Evolutionary conservation across 164 flowering plant species (phyloP).

Genomic region (Stephania cephalantha): DNA sequence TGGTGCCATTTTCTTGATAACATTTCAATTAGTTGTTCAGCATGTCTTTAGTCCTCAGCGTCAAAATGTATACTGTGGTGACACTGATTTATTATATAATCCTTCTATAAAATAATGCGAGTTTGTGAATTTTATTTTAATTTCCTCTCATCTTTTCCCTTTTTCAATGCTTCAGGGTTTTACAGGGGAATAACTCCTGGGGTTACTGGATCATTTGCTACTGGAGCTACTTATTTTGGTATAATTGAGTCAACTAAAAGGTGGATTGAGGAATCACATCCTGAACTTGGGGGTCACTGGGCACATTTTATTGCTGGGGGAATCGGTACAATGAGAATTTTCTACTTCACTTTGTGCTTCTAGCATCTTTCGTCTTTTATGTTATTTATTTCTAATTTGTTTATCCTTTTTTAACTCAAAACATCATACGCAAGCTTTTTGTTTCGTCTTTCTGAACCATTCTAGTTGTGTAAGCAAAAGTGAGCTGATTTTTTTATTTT

Average conservation of each 20-base stretch:
- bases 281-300: slow-evolving; percentile 86
- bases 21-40: background rate
- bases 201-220: slow-evolving; percentile 81
- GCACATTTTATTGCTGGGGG: slow-evolving; percentile 92
- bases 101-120: background rate
- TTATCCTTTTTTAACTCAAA: background rate
- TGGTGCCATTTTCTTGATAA: background rate
- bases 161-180: slow-evolving; percentile 42
- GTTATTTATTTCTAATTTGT: background rate
- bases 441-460: background rate
- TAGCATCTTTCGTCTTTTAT: background rate
- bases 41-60: background rate
- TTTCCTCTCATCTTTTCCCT: background rate
- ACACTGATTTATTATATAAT: background rate
- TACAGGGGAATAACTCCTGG: slow-evolving; percentile 88
- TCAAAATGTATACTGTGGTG: background rate
- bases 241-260: slow-evolving; percentile 85
- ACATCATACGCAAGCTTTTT: background rate
- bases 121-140: background rate
- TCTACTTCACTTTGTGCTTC: background rate
- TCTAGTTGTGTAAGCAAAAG: background rate
- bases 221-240: slow-evolving; percentile 98
- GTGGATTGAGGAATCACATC: slow-evolving; percentile 88
- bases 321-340: slow-evolving; percentile 37
- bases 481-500: background rate